Evolutionary conservation across 2,329 filamentous ascomycete species (phyloP), one percentile per base, ranked within the genome.

Genomic region (Rosellinia necatrix): DNA sequence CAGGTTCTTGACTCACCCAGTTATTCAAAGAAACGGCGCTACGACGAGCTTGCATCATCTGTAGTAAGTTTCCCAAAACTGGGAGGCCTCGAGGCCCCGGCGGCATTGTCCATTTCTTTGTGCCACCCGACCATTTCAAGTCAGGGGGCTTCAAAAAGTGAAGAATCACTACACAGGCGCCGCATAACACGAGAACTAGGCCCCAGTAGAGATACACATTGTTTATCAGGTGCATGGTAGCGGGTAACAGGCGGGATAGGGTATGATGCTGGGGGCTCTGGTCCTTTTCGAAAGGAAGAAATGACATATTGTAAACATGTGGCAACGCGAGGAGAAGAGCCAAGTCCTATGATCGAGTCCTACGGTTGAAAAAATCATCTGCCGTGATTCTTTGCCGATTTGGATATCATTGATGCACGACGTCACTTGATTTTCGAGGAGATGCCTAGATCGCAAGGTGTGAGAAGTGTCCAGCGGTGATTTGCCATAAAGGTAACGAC

Each of bases 61-160:
- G 48, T 41, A 24, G 21, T 30, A 61, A 52, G 30, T 56, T 61
- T 40, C 58, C 58, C 22, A 61, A 12, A 22, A 61, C n/a, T 17
- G 51, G 58, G 17, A 21, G 19, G 41, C 58, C 58, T 30, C 34
- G 34, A 21, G 58, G 58, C n/a, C 55, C 58, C 17, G 30, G 27
- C 19, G 58, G 58, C 55, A 61, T 58, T 29, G 21, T 35, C 55
- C 55, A 61, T 56, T 25, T 27, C 21, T 42, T 52, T 19, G 43
- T 29, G n/a, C 37, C 2, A 10, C 6, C 13, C 5, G 30, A 44
- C 43, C 51, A 49, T 54, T 49, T 54, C 35, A 35, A 54, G 27
- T 48, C 51, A 2, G 15, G 22, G 8, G 51, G 51, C 8, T 24
- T 25, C 10, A 54, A 24, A 9, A 54, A 24, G 4, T 52, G 19